Evolutionary conservation across 768 basidiomycete genomes (phyloP).

Genomic region (Baorangia bicolor): DNA sequence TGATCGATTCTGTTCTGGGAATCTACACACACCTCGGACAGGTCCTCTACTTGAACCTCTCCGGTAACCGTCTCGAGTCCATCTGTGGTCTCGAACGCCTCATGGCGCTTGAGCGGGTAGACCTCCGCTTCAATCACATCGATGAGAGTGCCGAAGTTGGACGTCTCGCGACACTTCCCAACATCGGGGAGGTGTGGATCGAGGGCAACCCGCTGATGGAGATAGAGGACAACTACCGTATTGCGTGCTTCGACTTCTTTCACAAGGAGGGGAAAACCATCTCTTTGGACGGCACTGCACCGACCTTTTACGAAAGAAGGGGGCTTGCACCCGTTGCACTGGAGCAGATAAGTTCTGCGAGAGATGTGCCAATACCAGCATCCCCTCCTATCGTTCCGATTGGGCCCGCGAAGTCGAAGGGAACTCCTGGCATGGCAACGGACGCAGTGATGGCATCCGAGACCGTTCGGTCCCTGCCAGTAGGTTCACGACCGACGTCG

Average conservation of each 20-base stretch:
- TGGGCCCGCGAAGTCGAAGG: conserved; percentile 32
- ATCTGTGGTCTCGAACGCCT: conserved; percentile 94
- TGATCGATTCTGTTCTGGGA: conserved; percentile 93
- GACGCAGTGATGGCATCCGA: conserved; percentile 19
- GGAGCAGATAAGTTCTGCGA: conserved; percentile 51
- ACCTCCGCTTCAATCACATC: conserved; percentile 76
- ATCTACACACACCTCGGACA: conserved; percentile 82
- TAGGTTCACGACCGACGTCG: conserved; percentile 43
- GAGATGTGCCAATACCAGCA: conserved; percentile 47
- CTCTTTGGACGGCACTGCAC: conserved; percentile 68
- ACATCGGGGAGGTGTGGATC: conserved; percentile 78
- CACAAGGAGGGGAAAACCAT: conserved; percentile 79
- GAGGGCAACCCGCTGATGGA: conserved; percentile 82
- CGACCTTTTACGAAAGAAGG: conserved; percentile 71
- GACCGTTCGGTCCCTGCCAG: conserved; percentile 31
- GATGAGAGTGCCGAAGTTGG: conserved; percentile 86
- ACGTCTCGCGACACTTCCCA: conserved; percentile 74
- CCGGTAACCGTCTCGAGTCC: conserved; percentile 88
- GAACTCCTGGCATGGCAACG: conserved; percentile 17
- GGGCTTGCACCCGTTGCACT: conserved; percentile 49
- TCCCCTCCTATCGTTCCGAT: conserved; percentile 66
- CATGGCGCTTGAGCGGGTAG: conserved; percentile 77
- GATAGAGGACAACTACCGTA: conserved; percentile 65
- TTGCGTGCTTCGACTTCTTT: conserved; percentile 82
- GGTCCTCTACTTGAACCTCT: conserved; percentile 74